Percentiles rank a stretch among this genome's conserved stretches.
Conservation (phyloP, 2,329 filamentous ascomycete genomes). For the Aspergillus tanneri region DNA sequence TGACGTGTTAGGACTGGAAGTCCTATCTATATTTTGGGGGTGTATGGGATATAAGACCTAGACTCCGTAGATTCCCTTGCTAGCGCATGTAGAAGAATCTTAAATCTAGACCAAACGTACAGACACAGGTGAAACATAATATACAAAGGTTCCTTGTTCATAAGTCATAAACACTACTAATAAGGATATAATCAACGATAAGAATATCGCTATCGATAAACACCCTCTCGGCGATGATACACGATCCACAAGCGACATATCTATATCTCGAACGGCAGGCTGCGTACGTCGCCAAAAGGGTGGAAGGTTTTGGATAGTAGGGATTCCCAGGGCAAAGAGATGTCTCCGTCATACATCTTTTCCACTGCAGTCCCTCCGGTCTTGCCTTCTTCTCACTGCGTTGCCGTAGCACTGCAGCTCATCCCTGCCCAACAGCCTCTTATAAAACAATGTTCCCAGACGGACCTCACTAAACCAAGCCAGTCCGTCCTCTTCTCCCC, state of each 20-base stretch:
- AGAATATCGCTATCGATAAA: constrained; percentile 8
- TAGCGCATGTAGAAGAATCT: too few species aligned
- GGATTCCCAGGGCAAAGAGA: neutral
- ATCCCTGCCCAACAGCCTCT: neutral
- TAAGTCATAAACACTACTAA: constrained; percentile 13
- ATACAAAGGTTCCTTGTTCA: constrained; percentile 12
- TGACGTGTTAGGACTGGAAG: too few species aligned
- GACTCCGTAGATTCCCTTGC: too few species aligned
- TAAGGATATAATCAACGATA: constrained; percentile 11
- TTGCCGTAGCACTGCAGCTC: neutral
- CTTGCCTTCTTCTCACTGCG: neutral
- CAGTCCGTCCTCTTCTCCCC: constrained; percentile 9
- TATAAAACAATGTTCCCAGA: neutral
- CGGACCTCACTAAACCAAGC: neutral
- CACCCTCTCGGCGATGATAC: neutral
- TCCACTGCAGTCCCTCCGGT: neutral
- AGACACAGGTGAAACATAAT: constrained; percentile 10
- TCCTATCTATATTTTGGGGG: too few species aligned
- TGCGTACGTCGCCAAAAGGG: too few species aligned
- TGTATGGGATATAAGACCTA: too few species aligned
- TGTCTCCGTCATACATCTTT: neutral
- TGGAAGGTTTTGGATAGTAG: neutral
- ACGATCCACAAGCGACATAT: neutral
- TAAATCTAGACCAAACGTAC: too few species aligned
- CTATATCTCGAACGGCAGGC: neutral